Base-by-base conservation (phyloP, 306 rosid species). In the Cicer cuneatum region DNA sequence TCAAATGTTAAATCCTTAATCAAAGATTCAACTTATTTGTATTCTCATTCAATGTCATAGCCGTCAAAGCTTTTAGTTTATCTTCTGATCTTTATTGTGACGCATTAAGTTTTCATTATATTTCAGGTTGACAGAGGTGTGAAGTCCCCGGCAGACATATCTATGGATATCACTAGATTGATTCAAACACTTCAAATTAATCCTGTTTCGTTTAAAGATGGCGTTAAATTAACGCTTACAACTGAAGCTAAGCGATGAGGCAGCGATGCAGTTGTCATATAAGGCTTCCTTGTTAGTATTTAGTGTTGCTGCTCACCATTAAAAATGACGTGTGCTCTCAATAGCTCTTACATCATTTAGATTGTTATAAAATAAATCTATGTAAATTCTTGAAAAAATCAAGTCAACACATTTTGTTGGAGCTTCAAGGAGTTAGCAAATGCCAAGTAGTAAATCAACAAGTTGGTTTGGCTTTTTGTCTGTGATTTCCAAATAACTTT, bases 91-190 rank as follows among this genome's bases (percentile, higher is more conserved):
- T 77, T 53, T 66, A 35, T 19, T 53, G 43, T 19, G 69, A 66
- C 45, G 49, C n/a, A 7, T 7, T 9, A 41, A 52, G 7, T 35
- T 48, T 64, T 61, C 66, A 16, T 66, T 4, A 33, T 68, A 11
- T 60, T 73, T 74, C 87, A 91, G 98, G 91, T 91, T 61, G 90
- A 94, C 70, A 90, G 98, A 45, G 98, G 95, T 13, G 97, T 91
- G 16, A 88, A 75, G 82, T 91, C 95, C 43, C 98, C 98, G 3
- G 74, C 98, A 8, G 98, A 94, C 86, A 91, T 88, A 85, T 94
- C 97, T 49, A 91, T 94, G 98, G 89, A 91, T 29, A 88, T 91
- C 66, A 82, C 84, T 43, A 91, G 84, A 80, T 83, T 94, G 84
- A 76, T 88, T 81, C 85, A 80, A 82, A 88, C 84, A 0, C 86